Percentiles rank a stretch among this genome's conserved stretches.
These are phyloP conservation scores for Ophiostoma perfectum DNA, from an alignment of 2,329 filamentous ascomycete species.

Conservation along the genomic window DNA sequence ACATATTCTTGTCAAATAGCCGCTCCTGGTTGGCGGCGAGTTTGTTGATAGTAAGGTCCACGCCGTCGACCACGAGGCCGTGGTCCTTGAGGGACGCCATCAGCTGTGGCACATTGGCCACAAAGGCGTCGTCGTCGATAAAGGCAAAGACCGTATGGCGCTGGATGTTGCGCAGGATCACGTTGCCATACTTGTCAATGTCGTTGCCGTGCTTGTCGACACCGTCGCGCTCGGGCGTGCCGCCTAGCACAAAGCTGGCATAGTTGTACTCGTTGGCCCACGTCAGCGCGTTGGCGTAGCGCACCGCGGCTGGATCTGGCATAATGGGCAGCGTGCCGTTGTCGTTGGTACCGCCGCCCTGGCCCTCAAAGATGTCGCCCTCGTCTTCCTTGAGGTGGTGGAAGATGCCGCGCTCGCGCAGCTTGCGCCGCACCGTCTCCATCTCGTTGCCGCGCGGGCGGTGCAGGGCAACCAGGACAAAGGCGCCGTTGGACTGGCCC, in stretches of 20 bases:
- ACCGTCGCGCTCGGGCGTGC: neutral
- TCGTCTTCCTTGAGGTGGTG: conserved; percentile 30
- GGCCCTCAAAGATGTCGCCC: conserved; percentile 25
- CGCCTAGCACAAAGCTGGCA: conserved; percentile 7
- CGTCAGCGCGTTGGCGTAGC: conserved; percentile 24
- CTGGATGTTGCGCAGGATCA: conserved; percentile 2
- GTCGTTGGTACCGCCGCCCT: conserved; percentile 16
- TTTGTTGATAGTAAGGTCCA: neutral
- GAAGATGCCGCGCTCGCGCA: conserved; percentile 38
- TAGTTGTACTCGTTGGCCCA: conserved; percentile 14
- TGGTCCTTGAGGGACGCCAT: conserved; percentile 33
- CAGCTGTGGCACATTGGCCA: conserved; percentile 40
- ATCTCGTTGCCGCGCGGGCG: conserved; percentile 35
- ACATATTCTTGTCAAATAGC: conserved; percentile 30
- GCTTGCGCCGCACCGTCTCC: conserved; percentile 30
- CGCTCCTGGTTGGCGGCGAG: neutral
- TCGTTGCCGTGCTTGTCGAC: conserved; percentile 7
- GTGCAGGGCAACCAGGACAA: conserved; percentile 40
- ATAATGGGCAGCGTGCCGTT: neutral
- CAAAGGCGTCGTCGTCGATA: conserved; percentile 44
- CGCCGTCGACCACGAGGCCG: conserved; percentile 6
- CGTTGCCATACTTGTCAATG: neutral
- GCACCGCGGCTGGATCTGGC: conserved; percentile 23
- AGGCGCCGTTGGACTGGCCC: conserved; percentile 40
- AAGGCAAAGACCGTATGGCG: conserved; percentile 37